Conservation (phyloP, 805 yeast species). For the Lipomyces lipofer region DNA sequence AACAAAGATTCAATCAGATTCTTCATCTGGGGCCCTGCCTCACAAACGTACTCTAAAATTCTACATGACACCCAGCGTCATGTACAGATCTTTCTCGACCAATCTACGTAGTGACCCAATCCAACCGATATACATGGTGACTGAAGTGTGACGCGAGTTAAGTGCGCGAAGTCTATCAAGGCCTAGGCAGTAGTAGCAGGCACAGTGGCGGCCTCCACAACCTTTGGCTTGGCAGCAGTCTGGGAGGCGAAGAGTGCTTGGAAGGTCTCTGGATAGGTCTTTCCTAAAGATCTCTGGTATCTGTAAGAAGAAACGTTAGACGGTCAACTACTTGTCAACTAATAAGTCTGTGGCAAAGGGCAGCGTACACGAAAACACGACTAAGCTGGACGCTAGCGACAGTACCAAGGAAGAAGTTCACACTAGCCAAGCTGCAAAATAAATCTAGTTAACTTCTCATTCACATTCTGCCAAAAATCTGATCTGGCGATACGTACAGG, state of each 20-base stretch:
- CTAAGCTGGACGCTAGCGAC: constrained; percentile 84
- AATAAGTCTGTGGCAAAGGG: too few relatives aligned
- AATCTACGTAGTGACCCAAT: too few relatives aligned
- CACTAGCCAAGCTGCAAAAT: constrained; percentile 66
- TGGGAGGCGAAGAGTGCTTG: constrained; percentile 20
- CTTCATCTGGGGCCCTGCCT: too few relatives aligned
- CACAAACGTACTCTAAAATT: too few relatives aligned
- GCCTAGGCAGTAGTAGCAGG: not conserved
- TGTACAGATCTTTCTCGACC: too few relatives aligned
- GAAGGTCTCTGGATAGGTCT: constrained; percentile 29
- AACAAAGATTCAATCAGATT: too few relatives aligned
- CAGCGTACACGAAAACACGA: constrained; percentile 51
- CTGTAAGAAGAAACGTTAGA: not conserved
- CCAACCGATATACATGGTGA: too few relatives aligned
- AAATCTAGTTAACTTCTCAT: not conserved
- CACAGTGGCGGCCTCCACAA: constrained; percentile 11
- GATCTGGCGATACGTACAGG: too few relatives aligned
- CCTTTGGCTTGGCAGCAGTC: constrained; percentile 3
- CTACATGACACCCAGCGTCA: too few relatives aligned
- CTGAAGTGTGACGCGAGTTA: too few relatives aligned
- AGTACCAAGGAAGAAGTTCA: constrained; percentile 86
- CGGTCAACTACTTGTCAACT: not conserved
- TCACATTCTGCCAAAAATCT: too few relatives aligned
- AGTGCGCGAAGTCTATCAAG: too few relatives aligned
- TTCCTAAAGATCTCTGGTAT: constrained; percentile 24